Percentiles rank a stretch among this genome's conserved stretches.
Evolutionary conservation across 768 basidiomycete genomes (phyloP).

Genomic region (Trametes gibbosa): DNA sequence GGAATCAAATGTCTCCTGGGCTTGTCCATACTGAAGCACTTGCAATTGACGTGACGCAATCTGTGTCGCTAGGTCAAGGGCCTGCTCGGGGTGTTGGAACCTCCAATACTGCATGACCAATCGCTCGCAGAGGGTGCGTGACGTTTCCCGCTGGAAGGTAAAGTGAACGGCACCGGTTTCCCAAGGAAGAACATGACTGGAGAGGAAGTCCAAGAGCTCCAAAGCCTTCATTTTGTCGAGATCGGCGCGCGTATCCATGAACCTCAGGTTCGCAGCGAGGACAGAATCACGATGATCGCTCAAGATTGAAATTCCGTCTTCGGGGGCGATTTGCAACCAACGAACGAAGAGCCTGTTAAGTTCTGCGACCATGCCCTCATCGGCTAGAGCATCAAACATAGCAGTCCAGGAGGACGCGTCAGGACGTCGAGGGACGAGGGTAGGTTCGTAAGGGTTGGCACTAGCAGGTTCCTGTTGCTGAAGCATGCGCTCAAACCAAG

Average conservation of each 20-base stretch:
- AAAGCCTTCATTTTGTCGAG: slow-evolving; percentile 6
- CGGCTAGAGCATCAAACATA: slow-evolving; percentile 59
- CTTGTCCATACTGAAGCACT: slow-evolving; percentile 8
- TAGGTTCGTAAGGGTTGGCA: slow-evolving; percentile 38
- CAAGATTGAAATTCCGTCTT: slow-evolving; percentile 27
- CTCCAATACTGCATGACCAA: slow-evolving; percentile 24
- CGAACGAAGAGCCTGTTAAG: slow-evolving; percentile 54
- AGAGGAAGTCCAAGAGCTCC: slow-evolving; percentile 31
- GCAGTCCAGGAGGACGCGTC: slow-evolving; percentile 51
- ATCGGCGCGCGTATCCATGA: slow-evolving; percentile 28
- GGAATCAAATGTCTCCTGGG: slow-evolving; percentile 7
- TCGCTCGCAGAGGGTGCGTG: slow-evolving; percentile 11
- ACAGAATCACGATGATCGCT: slow-evolving; percentile 36
- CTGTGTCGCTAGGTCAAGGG: slow-evolving; percentile 26
- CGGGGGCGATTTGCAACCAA: slow-evolving; percentile 34
- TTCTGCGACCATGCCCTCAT: slow-evolving; percentile 46
- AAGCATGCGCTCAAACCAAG: slow-evolving; percentile 71
- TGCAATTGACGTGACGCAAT: slow-evolving; percentile 9
- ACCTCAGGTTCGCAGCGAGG: slow-evolving; percentile 40
- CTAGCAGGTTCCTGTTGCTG: slow-evolving; percentile 34
- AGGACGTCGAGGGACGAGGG: slow-evolving; percentile 48
- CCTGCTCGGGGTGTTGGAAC: slow-evolving; percentile 24
- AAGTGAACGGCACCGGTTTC: slow-evolving; percentile 11
- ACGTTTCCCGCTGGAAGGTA: slow-evolving; percentile 14
- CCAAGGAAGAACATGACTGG: slow-evolving; percentile 15